Evolutionary conservation across 179 eudicot species (phyloP), one percentile per base, ranked within the genome.

Genomic region (Beta lomatogona): DNA sequence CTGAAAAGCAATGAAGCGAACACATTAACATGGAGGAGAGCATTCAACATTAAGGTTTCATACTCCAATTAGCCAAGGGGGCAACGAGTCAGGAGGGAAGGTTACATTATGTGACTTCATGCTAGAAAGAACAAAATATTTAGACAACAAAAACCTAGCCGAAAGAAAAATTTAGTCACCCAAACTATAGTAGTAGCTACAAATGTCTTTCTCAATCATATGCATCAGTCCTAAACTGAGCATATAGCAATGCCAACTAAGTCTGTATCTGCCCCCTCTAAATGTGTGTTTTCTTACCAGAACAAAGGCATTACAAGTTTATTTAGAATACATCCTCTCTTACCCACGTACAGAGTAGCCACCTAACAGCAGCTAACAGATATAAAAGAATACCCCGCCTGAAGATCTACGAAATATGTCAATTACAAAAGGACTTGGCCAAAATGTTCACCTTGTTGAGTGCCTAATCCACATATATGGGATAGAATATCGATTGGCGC

Each of bases 1-100:
- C 92, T 91, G 81, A 60, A 22, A 71, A 54, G 18, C 63, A 74
- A 59, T 15, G 71, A 31, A 66, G 28, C 70, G 73, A 46, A 54
- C 46, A 55, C 78, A 57, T 70, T 36, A 25, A 28, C 10, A 11
- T 60, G 71, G 48, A 53, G 9, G 12, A n/a, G 36, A 70, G 41
- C 1, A 16, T 10, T 0, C 41, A 50, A 67, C 15, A 55, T 18
- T 15, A 15, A 10, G 50, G 46, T 13, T 14, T 19, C 13, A n/a
- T 9, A 19, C 65, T 5, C 18, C 11, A 10, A 60, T 44, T 31
- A 55, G 66, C 78, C 12, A 46, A 52, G 7, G 44, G 79, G 9
- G 57, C 10, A 25, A 73, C 60, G 25, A 31, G 64, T 46, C 52
- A 14, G 2, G 3, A 54, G 9, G n/a, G 9, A 25, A 57, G 13